A percentile compares a stretch with the other conserved stretches of the same genome.
Conservation (phyloP, 225 moss, liverwort and hornwort species). For the Physcomitrium patens region DNA sequence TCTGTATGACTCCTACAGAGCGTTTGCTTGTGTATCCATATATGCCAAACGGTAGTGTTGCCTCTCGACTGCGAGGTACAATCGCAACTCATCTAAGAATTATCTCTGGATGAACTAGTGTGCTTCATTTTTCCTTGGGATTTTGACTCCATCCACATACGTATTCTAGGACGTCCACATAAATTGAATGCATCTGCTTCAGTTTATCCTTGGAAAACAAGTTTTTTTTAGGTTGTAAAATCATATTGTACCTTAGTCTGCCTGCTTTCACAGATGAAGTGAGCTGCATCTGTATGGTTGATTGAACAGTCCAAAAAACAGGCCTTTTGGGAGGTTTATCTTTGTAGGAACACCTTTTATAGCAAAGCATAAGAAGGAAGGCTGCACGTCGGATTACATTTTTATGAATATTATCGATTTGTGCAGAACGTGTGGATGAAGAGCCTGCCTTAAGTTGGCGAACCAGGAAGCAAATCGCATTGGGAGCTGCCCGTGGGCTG, state of each 20-base stretch:
- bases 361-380: background rate
- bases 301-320: too few relatives aligned
- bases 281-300: too few relatives aligned
- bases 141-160: too few relatives aligned
- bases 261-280: too few relatives aligned
- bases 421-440: slow-evolving; percentile 64
- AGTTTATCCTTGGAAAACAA: too few relatives aligned
- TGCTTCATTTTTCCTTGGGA: background rate
- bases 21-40: slow-evolving; percentile 77
- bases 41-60: slow-evolving; percentile 87
- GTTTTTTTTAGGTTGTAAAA: too few relatives aligned
- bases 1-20: slow-evolving; percentile 76
- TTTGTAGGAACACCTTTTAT: background rate
- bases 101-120: background rate
- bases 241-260: too few relatives aligned
- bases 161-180: too few relatives aligned
- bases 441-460: slow-evolving; percentile 67
- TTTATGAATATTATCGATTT: background rate
- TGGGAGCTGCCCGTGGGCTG: slow-evolving; percentile 75
- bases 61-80: slow-evolving; percentile 68
- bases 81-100: background rate
- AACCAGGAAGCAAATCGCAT: slow-evolving; percentile 66
- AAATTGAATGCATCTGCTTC: too few relatives aligned
- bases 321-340: background rate
- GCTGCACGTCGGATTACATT: background rate